A percentile compares a stretch with the other conserved stretches of the same genome.
Conservation (phyloP, 2,329 filamentous ascomycete species). For the Epichloe sibirici region DNA sequence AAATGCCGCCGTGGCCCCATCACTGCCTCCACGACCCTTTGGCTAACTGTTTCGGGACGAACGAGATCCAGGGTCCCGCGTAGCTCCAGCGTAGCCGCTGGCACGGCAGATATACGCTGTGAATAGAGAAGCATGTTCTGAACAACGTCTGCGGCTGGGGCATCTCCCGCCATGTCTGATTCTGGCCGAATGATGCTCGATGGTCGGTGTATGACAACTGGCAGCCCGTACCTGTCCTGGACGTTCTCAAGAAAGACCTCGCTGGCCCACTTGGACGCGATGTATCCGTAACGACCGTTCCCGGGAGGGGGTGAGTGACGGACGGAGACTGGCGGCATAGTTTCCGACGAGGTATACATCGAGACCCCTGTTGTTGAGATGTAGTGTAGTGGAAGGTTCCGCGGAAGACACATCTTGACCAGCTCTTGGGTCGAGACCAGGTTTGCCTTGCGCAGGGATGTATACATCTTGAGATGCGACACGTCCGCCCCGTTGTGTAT, state of each 20-base stretch:
- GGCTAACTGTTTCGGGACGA: not conserved
- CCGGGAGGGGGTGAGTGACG: slow-evolving; percentile 2
- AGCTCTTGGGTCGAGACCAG: slow-evolving; percentile 19
- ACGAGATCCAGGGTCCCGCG: not conserved
- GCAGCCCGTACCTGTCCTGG: not conserved
- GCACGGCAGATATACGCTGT: not conserved
- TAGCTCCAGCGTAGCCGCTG: not conserved
- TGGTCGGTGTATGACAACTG: slow-evolving; percentile 8
- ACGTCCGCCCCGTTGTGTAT: slow-evolving; percentile 35
- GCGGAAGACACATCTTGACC: slow-evolving; percentile 8
- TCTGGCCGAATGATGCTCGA: slow-evolving; percentile 3
- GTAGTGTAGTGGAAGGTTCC: slow-evolving; percentile 20
- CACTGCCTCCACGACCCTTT: not conserved
- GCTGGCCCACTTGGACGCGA: slow-evolving; percentile 20
- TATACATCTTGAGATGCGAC: slow-evolving; percentile 21
- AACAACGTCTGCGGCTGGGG: not conserved
- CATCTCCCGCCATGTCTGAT: not conserved
- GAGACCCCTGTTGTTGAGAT: not conserved
- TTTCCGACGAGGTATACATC: not conserved
- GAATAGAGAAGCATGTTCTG: not conserved
- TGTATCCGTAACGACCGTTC: slow-evolving; percentile 17
- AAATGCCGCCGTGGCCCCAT: not conserved
- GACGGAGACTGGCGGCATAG: not conserved
- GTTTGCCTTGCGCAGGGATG: slow-evolving; percentile 16
- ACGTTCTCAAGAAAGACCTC: slow-evolving; percentile 18